phyloP scores from a whole-genome alignment of 2,329 filamentous ascomycete genomes.

The Trichophyton benhamiae region DNA sequence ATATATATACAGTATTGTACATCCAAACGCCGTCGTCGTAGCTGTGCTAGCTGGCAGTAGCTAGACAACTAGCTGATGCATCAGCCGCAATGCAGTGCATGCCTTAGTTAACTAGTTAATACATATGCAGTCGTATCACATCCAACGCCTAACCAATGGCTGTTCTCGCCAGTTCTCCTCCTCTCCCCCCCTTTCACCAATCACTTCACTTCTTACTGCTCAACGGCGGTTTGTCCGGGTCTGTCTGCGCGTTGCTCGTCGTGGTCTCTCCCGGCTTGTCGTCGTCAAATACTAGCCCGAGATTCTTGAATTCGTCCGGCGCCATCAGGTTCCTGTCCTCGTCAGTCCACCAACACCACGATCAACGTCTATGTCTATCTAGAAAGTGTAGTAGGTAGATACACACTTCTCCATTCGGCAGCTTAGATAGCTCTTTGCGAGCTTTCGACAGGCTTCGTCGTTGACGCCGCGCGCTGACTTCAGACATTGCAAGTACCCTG shows the following conservation, averaged over 20 bases:
- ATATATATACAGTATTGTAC: neutral
- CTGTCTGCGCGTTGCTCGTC: neutral
- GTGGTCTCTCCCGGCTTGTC: slow-evolving; percentile 3
- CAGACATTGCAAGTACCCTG: slow-evolving; percentile 72
- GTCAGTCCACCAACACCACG: neutral
- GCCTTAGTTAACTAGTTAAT: neutral
- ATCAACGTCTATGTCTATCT: neutral
- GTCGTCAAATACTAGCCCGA: slow-evolving; percentile 57
- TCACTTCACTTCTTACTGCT: neutral
- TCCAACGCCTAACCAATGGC: neutral
- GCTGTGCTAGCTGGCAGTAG: no score
- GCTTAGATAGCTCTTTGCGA: slow-evolving; percentile 78
- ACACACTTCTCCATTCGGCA: slow-evolving; percentile 90
- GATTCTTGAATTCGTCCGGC: slow-evolving; percentile 83
- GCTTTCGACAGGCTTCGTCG: slow-evolving; percentile 66
- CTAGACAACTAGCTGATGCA: neutral
- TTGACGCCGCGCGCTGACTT: slow-evolving; percentile 75
- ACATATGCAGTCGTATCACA: neutral
- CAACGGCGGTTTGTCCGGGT: slow-evolving; percentile 1
- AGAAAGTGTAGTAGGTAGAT: neutral
- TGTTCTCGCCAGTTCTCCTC: neutral
- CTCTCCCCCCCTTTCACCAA: neutral
- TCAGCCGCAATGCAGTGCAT: neutral
- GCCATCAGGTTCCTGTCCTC: slow-evolving; percentile 76
- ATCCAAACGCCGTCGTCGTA: neutral